Conservation (phyloP, 129 eudicot genomes). For the Silybum marianum region DNA sequence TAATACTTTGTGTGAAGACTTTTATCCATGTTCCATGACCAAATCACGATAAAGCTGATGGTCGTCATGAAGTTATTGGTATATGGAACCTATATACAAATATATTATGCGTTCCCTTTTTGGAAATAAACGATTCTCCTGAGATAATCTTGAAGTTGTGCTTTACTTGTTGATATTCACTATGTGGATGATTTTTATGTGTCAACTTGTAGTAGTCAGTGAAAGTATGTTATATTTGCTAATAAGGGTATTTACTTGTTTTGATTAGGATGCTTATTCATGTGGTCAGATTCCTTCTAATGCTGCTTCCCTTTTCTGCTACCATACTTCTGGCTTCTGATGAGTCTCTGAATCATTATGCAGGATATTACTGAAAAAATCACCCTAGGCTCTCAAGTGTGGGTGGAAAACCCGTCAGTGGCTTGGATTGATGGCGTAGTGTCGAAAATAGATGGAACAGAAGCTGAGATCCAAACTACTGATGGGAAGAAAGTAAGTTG, state of each 20-base stretch:
- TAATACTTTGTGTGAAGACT: background rate
- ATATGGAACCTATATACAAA: background rate
- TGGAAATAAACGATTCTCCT: background rate
- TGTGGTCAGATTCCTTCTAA: background rate
- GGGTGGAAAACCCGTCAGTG: conserved; percentile 80
- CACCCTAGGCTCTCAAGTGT: conserved; percentile 75
- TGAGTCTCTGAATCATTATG: conserved; percentile 31
- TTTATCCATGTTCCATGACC: background rate
- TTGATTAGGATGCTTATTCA: conserved; percentile 16
- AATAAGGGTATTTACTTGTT: background rate
- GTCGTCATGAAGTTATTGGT: background rate
- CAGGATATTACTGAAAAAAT: conserved; percentile 82
- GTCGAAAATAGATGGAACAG: conserved; percentile 69
- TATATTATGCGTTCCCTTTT: background rate
- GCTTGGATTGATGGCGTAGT: conserved; percentile 96
- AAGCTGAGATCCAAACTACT: conserved; percentile 64
- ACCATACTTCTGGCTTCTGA: conserved; percentile 10
- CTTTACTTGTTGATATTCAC: conserved; percentile 4
- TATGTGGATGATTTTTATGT: background rate
- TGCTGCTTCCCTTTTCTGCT: conserved; percentile 7
- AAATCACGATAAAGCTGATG: conserved; percentile 4
- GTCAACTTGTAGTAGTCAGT: conserved; percentile 18
- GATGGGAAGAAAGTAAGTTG: conserved; percentile 67
- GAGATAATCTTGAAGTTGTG: background rate
- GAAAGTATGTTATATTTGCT: conserved; percentile 3